These are phyloP conservation scores for Climacium dendroides DNA, from an alignment of 225 moss, liverwort and hornwort species.

Conservation along the genomic window DNA sequence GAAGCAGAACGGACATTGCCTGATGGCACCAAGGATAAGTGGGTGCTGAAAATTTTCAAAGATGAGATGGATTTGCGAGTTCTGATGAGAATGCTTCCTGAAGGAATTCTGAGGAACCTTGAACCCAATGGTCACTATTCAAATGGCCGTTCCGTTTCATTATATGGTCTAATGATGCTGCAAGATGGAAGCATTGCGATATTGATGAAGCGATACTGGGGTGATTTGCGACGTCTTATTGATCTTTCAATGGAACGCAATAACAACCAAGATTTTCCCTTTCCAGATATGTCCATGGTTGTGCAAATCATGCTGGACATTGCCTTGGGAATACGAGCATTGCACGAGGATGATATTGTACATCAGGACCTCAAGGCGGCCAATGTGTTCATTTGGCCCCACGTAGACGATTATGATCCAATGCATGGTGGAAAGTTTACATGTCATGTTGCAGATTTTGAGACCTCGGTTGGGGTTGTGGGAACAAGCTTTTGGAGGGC, in stretches of 20 bases:
- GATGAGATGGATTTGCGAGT: accelerated
- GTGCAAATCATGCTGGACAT: not conserved
- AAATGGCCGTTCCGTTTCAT: accelerated
- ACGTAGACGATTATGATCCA: not conserved
- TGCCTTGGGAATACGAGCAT: not conserved
- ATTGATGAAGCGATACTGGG: not conserved
- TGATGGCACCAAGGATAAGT: not conserved
- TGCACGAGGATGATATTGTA: not conserved
- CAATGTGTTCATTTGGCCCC: not conserved
- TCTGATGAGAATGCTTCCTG: accelerated
- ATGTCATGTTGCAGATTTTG: not conserved
- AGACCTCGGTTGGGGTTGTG: accelerated
- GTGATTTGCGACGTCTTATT: not conserved
- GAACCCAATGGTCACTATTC: not conserved
- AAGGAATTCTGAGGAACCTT: accelerated
- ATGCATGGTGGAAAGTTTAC: not conserved
- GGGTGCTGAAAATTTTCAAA: not conserved
- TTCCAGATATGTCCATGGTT: not conserved
- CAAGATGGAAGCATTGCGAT: not conserved
- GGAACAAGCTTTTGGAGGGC: not conserved
- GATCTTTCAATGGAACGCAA: accelerated
- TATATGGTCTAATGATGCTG: not conserved
- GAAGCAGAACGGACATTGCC: not conserved
- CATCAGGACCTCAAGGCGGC: not conserved
- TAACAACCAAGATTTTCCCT: not conserved